Evolutionary conservation across 306 rosid genomes (phyloP).

Genomic region (Ormosia emarginata): DNA sequence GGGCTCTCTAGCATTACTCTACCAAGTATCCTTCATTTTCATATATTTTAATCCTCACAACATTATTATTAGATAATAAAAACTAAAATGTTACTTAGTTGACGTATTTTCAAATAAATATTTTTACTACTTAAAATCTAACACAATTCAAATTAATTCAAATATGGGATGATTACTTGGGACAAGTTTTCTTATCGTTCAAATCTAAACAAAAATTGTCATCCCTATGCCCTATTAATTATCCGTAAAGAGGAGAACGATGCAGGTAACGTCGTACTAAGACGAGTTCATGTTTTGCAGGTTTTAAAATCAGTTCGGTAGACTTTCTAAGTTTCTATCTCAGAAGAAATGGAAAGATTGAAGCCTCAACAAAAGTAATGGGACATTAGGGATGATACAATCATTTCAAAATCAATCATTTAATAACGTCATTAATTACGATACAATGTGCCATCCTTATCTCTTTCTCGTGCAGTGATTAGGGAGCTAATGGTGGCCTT

Average conservation of each 20-base stretch:
- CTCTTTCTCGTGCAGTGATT: not conserved
- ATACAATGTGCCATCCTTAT: not conserved
- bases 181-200: not conserved
- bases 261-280: not conserved
- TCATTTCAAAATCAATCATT: slow-evolving; percentile 11
- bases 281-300: not conserved
- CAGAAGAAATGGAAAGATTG: not conserved
- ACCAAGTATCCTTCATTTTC: too few species aligned
- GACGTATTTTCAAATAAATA: not conserved
- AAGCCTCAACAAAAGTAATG: not conserved
- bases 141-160: not conserved
- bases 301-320: slow-evolving; percentile 10
- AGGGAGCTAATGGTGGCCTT: not conserved
- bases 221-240: not conserved
- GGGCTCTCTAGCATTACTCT: too few species aligned
- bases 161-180: not conserved
- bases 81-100: not conserved
- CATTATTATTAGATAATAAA: too few species aligned
- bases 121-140: not conserved
- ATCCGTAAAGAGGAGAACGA: not conserved
- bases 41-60: too few species aligned
- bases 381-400: not conserved
- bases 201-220: not conserved
- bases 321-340: slow-evolving; percentile 14
- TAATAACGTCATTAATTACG: not conserved